Conservation (phyloP, 495 filamentous ascomycete species). For the Penicillium daleae region DNA sequence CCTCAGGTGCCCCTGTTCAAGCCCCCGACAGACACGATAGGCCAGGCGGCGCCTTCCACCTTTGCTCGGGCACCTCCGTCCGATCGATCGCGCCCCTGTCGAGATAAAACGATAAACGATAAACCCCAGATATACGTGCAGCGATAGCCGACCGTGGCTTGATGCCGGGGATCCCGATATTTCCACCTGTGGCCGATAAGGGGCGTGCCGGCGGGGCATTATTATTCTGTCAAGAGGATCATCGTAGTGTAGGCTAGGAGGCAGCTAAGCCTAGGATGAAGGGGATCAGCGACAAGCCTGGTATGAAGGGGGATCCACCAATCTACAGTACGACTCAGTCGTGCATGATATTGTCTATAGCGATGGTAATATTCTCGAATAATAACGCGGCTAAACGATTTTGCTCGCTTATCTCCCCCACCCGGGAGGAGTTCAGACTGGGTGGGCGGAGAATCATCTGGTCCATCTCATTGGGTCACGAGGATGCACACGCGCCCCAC, state of each 20-base stretch:
- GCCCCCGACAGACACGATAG: constrained; percentile 5
- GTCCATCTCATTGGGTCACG: neutral
- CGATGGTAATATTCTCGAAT: neutral
- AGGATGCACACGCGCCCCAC: neutral
- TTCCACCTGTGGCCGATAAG: constrained; percentile 7
- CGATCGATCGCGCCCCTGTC: neutral
- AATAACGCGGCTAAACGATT: constrained; percentile 8
- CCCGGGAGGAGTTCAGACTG: neutral
- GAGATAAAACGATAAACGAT: constrained; percentile 26
- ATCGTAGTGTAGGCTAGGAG: no score
- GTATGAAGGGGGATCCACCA: neutral
- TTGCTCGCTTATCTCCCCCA: constrained; percentile 18
- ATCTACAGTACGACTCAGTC: neutral
- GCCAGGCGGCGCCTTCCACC: constrained; percentile 28
- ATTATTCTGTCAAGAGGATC: no score
- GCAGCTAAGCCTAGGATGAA: neutral
- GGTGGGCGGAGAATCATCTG: neutral
- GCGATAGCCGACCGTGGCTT: constrained; percentile 19
- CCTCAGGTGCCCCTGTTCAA: neutral
- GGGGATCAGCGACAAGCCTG: neutral
- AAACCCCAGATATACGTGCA: constrained; percentile 22
- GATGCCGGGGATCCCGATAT: constrained; percentile 2
- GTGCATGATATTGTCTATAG: neutral
- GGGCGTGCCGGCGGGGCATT: no score
- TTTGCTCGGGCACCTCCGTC: constrained; percentile 22